Evolutionary conservation across 2,329 filamentous ascomycete genomes (phyloP).

Genomic region (Neofusicoccum kwambonambiense): DNA sequence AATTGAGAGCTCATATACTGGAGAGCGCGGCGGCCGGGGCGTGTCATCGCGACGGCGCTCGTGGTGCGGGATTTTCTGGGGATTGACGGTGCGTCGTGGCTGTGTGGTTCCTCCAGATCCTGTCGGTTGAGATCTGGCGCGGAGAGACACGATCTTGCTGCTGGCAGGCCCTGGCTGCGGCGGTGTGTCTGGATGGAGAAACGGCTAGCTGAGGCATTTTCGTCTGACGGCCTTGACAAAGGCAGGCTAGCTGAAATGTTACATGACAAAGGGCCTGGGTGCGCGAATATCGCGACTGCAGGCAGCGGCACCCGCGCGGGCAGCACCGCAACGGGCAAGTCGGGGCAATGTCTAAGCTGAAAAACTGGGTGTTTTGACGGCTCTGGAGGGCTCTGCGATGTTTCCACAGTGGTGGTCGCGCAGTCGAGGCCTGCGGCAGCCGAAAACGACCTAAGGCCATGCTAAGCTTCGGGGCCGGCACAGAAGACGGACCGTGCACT

Average conservation of each 20-base stretch:
- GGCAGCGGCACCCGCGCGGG: neutral
- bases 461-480: neutral
- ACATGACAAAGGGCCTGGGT: neutral
- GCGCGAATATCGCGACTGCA: neutral
- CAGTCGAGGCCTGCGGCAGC: neutral
- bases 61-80: neutral
- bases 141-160: too few relatives aligned
- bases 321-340: neutral
- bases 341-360: neutral
- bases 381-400: neutral
- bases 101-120: neutral
- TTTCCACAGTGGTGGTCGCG: neutral
- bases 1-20: neutral
- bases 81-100: neutral
- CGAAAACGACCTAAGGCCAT: neutral
- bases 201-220: constrained; percentile 4
- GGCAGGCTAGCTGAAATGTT: constrained; percentile 6
- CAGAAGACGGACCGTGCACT: neutral
- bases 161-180: too few relatives aligned
- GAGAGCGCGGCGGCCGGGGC: neutral
- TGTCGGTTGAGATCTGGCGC: too few relatives aligned
- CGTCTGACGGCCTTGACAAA: constrained; percentile 1
- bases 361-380: neutral
- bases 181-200: neutral
- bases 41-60: neutral